phyloP scores from a whole-genome alignment of 345 rosid genomes.

The Mallotus nudiflorus region DNA sequence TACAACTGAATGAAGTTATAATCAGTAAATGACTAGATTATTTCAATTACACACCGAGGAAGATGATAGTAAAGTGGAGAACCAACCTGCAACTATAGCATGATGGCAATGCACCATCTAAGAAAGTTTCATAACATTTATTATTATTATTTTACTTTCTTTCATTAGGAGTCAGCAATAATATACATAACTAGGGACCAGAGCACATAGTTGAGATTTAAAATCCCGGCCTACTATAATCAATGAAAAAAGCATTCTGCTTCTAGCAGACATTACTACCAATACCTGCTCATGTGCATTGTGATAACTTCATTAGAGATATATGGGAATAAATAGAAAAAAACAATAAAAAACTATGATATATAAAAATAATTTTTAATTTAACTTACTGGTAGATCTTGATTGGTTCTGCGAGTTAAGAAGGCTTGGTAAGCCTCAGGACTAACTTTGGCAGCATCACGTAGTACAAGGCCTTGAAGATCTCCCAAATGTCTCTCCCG shows the following conservation, averaged over 20 bases:
- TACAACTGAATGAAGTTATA: background rate
- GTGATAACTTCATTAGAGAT: background rate
- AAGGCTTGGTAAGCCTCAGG: conserved; percentile 65
- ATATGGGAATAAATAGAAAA: background rate
- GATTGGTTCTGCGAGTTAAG: conserved; percentile 48
- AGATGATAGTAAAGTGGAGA: background rate
- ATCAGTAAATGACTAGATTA: background rate
- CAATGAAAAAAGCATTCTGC: background rate
- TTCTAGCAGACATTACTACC: background rate
- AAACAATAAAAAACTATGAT: background rate
- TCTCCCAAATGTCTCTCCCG: conserved; percentile 83
- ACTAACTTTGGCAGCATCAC: conserved; percentile 49
- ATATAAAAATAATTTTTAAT: conserved; percentile 1
- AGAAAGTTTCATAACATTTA: background rate
- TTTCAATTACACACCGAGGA: background rate
- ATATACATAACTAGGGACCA: background rate
- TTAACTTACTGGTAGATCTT: conserved; percentile 72
- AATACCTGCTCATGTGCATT: background rate
- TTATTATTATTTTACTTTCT: background rate
- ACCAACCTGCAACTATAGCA: background rate
- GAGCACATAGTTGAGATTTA: background rate
- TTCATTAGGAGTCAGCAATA: background rate
- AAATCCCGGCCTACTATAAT: background rate
- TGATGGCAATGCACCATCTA: background rate
- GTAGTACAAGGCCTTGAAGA: conserved; percentile 68